phyloP scores from a whole-genome alignment of 305 asterid species.

The Solanum hybrid region DNA sequence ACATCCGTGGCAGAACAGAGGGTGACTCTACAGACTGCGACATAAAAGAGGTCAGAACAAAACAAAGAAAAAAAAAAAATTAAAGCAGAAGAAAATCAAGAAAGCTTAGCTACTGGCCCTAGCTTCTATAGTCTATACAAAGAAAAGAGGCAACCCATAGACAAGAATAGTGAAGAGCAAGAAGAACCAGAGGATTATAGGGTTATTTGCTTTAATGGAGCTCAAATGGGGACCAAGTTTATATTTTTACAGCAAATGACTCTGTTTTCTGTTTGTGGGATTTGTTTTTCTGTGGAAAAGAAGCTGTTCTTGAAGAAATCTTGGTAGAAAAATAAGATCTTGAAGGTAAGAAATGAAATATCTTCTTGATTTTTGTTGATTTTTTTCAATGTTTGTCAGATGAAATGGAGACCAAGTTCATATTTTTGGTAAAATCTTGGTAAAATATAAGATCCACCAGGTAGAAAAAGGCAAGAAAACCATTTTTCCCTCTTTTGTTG shows the following conservation, averaged over 20 bases:
- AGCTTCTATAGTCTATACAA: background rate
- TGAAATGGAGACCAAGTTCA: background rate
- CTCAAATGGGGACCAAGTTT: conserved; percentile 1
- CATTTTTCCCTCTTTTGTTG: background rate
- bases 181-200: background rate
- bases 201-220: background rate
- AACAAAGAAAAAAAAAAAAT: background rate
- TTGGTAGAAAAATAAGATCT: background rate
- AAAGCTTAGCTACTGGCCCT: background rate
- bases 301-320: background rate
- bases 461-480: conserved; percentile 10
- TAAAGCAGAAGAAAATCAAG: background rate
- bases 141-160: background rate
- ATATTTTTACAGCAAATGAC: conserved; percentile 10
- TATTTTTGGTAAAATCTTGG: conserved; percentile 14
- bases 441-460: background rate
- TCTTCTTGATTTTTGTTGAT: background rate
- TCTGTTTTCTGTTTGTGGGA: conserved; percentile 6
- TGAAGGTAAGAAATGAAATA: background rate
- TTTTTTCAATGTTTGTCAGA: background rate
- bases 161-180: background rate
- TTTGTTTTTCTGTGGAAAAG: background rate
- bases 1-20: conserved; percentile 40
- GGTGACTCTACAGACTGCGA: conserved; percentile 17
- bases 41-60: background rate